Percentiles rank a stretch among this genome's conserved stretches.
phyloP scores from a whole-genome alignment of 2,329 filamentous ascomycete species.

The Shiraia bambusicola region DNA sequence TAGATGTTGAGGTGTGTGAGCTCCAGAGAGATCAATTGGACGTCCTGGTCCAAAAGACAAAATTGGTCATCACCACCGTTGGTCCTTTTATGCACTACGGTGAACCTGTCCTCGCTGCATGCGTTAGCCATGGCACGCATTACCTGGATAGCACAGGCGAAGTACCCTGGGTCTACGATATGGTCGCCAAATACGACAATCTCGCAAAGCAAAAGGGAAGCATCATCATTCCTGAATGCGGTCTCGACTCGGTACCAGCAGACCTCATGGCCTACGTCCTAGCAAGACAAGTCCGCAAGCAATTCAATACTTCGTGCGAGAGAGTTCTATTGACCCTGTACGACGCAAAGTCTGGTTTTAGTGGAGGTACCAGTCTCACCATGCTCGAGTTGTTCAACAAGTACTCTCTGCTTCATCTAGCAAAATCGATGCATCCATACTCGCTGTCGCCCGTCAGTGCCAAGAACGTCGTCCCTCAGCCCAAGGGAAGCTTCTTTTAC shows the following conservation, averaged over 20 bases:
- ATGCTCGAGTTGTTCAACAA: conserved; percentile 58
- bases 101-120: conserved; percentile 65
- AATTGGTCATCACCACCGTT: conserved; percentile 61
- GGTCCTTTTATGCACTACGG: conserved; percentile 66
- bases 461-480: conserved; percentile 37
- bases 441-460: conserved; percentile 51
- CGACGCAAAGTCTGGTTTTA: conserved; percentile 51
- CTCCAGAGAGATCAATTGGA: conserved; percentile 54
- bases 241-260: conserved; percentile 62
- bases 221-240: conserved; percentile 62
- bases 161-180: conserved; percentile 63
- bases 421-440: conserved; percentile 53
- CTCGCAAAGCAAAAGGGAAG: conserved; percentile 61
- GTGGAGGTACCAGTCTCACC: conserved; percentile 65
- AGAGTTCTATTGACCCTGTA: conserved; percentile 57
- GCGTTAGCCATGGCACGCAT: conserved; percentile 65
- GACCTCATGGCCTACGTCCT: conserved; percentile 59
- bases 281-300: conserved; percentile 55
- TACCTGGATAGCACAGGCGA: conserved; percentile 69
- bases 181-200: conserved; percentile 62
- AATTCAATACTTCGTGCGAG: conserved; percentile 52
- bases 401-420: conserved; percentile 51
- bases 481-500: conserved; percentile 43
- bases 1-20: conserved; percentile 44
- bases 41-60: conserved; percentile 56